phyloP scores from a whole-genome alignment of 805 yeast species.

The Alloascoidea africana region DNA sequence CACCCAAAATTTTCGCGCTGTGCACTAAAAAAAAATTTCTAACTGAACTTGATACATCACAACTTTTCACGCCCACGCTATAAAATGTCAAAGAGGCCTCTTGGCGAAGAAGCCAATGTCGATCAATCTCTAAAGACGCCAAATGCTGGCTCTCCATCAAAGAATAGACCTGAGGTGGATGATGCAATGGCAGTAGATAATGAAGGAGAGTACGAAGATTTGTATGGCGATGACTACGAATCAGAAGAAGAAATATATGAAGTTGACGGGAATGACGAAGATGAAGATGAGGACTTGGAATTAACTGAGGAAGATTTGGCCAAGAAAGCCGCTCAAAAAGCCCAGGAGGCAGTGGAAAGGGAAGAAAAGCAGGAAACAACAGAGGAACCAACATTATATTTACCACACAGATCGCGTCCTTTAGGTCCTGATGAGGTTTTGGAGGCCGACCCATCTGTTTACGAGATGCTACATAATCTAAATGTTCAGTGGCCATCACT shows the following conservation, averaged over 20 bases:
- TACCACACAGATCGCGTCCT: conserved; percentile 82
- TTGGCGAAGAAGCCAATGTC: too few species aligned
- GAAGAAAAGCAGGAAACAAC: conserved; percentile 23
- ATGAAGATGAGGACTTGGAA: conserved; percentile 67
- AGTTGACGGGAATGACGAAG: conserved; percentile 62
- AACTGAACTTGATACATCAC: too few species aligned
- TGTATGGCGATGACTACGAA: conserved; percentile 34
- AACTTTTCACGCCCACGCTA: too few species aligned
- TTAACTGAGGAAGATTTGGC: conserved; percentile 20
- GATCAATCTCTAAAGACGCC: too few species aligned
- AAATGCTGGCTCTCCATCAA: too few species aligned
- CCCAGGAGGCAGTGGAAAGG: conserved; percentile 18
- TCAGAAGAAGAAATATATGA: conserved; percentile 20
- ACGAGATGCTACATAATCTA: conserved; percentile 91
- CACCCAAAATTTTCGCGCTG: too few species aligned
- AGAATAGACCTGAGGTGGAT: conserved; percentile 8
- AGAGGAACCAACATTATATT: conserved; percentile 29
- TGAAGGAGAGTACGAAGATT: conserved; percentile 43
- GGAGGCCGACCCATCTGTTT: conserved; percentile 92
- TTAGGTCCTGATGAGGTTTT: conserved; percentile 91
- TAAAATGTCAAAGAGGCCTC: too few species aligned
- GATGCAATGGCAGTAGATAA: conserved; percentile 21
- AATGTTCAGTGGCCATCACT: conserved; percentile 96
- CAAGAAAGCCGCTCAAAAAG: conserved; percentile 22
- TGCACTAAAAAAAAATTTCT: too few species aligned